A percentile compares a stretch with the other conserved stretches of the same genome.
phyloP scores from a whole-genome alignment of 345 rosid genomes.

The Punica granatum region DNA sequence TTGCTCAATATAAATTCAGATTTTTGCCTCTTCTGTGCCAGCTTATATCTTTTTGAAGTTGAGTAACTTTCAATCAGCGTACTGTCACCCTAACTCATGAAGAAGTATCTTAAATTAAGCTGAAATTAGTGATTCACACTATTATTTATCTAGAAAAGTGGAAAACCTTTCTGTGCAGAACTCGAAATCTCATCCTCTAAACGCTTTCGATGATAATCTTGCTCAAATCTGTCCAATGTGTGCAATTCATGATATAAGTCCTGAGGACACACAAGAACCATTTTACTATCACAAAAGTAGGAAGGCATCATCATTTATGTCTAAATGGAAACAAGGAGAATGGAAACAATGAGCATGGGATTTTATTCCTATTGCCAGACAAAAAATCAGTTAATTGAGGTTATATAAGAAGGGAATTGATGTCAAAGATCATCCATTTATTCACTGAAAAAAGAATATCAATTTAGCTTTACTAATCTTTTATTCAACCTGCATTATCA shows the following conservation, averaged over 20 bases:
- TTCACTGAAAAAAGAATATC: too few relatives aligned
- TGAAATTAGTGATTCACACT: neutral
- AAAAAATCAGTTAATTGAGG: neutral
- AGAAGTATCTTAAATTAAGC: conserved; percentile 4
- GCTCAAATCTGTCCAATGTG: conserved; percentile 70
- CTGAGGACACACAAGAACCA: conserved; percentile 19
- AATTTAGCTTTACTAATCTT: neutral
- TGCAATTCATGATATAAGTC: conserved; percentile 77
- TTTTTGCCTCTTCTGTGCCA: neutral
- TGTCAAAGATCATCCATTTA: neutral
- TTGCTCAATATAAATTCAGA: neutral
- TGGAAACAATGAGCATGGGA: neutral
- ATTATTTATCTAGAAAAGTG: neutral
- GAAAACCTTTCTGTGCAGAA: conserved; percentile 42
- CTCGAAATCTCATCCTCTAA: conserved; percentile 55
- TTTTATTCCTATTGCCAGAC: neutral
- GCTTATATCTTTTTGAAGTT: neutral
- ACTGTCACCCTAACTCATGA: neutral
- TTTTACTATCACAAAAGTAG: neutral
- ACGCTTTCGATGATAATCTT: conserved; percentile 68
- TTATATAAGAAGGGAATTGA: neutral
- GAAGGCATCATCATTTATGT: neutral
- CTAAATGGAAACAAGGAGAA: neutral
- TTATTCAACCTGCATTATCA: neutral
- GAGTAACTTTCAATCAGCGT: neutral